Base-by-base conservation (phyloP, 140 eudicot species). In the Erigeron philadelphicus region DNA sequence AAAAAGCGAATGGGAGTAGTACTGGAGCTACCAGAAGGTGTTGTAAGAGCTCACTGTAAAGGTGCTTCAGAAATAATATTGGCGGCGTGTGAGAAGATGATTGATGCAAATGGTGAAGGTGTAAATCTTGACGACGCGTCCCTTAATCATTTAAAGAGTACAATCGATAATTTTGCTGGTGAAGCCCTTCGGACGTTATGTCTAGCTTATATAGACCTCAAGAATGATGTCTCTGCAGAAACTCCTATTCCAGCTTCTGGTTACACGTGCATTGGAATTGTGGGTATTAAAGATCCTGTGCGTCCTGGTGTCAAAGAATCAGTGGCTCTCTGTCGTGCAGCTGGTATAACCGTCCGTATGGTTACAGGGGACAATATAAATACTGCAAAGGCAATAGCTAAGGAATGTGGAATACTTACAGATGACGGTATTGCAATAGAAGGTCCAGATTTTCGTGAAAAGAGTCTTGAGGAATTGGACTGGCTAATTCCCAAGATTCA, bases 401-500 rank as follows among this genome's bases (percentile, higher is more conserved):
- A 83, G 73, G 99, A 94, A 85, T 94, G 99, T 80, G 97, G 99
- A 70, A 94, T 94, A 77, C 99, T 94, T 54, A 94, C 95, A 3
- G 95, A 89, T 67, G 88, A 83, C 49, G 99, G 99, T 55, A 74
- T 89, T 41, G 97, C 99, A 5, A 94, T 89, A 6, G 99, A 94
- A 84, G 97, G 99, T 71, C 99, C 97, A 18, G 97, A 79, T 66
- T 94, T 94, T 56, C 89, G 99, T 21, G 99, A 89, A 81, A 87
- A 81, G 78, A 79, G 71, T 46, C 72, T 66, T 10, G 97, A 85
- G 57, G 97, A 94, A 72, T 79, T 87, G 87, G 72, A 61, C 44
- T 78, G 75, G 61, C n/a, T 93, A 21, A 81, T 93, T 64, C 99
- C 99, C 21, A 89, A 89, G 61, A 87, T 94, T 61, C 98, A 87